These are phyloP conservation scores for Verticillium dahliae DNA, from an alignment of 2,329 filamentous ascomycete species.

Conservation along the genomic window DNA sequence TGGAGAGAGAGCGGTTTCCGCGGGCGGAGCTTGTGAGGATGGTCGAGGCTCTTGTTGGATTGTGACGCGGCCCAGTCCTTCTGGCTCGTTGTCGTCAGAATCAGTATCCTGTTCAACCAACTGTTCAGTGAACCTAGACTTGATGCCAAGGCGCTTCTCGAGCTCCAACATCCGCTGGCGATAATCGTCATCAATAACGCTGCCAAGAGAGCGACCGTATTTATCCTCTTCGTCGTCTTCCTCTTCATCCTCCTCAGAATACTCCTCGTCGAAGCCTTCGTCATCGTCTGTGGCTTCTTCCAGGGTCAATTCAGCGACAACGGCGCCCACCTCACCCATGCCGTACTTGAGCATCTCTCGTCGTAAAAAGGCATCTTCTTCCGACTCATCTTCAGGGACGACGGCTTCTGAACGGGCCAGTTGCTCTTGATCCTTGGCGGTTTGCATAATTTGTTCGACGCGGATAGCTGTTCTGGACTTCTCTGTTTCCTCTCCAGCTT, in stretches of 20 bases:
- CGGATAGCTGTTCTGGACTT: conserved; percentile 36
- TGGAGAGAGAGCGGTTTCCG: not conserved
- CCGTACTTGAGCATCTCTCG: conserved; percentile 89
- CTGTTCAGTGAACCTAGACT: conserved; percentile 35
- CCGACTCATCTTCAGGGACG: conserved; percentile 67
- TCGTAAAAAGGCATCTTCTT: conserved; percentile 73
- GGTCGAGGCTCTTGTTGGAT: conserved; percentile 27
- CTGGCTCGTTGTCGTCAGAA: conserved; percentile 31
- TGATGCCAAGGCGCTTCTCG: conserved; percentile 66
- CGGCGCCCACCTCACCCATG: conserved; percentile 78
- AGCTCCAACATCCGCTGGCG: conserved; percentile 78
- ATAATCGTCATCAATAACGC: conserved; percentile 67
- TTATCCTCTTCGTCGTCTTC: conserved; percentile 68
- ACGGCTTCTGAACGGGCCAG: conserved; percentile 42
- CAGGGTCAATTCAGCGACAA: conserved; percentile 86
- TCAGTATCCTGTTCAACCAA: conserved; percentile 27
- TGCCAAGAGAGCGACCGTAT: conserved; percentile 64
- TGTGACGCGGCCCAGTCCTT: conserved; percentile 51
- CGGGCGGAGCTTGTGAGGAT: not conserved
- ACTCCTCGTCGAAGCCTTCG: conserved; percentile 43
- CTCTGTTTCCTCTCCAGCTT: conserved; percentile 32
- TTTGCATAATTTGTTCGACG: conserved; percentile 50
- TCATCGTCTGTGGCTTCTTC: conserved; percentile 58
- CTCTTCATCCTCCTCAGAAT: conserved; percentile 36
- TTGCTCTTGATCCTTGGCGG: conserved; percentile 47